These are phyloP conservation scores for Trichoderma lentiforme DNA, from an alignment of 2,329 filamentous ascomycete genomes.

Conservation along the genomic window DNA sequence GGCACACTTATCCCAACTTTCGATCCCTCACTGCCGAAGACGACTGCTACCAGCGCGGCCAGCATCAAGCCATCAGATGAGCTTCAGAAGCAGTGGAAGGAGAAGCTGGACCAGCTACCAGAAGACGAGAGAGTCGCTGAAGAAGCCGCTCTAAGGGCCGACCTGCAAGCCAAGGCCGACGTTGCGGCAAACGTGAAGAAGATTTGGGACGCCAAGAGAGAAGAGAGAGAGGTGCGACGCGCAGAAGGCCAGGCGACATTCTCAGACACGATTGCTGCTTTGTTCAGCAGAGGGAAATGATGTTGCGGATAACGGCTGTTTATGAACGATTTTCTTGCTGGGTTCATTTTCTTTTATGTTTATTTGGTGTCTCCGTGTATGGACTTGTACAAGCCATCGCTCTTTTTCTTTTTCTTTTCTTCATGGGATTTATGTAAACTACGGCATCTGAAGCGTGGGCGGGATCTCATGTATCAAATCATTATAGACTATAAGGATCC, in stretches of 20 bases:
- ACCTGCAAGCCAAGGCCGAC: constrained; percentile 58
- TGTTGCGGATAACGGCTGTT: not conserved
- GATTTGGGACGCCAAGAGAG: constrained; percentile 55
- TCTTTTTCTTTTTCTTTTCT: not conserved
- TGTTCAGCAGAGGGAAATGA: constrained; percentile 33
- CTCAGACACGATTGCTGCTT: constrained; percentile 29
- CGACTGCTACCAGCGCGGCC: constrained; percentile 24
- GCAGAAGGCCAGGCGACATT: constrained; percentile 33
- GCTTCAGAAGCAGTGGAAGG: constrained; percentile 50
- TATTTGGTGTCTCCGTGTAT: not conserved
- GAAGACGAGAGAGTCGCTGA: constrained; percentile 59
- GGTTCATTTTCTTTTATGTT: not conserved
- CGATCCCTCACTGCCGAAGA: constrained; percentile 50
- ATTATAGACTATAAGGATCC: constrained; percentile 4
- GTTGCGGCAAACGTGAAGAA: constrained; percentile 55
- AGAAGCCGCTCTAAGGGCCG: constrained; percentile 60
- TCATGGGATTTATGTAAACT: constrained; percentile 8
- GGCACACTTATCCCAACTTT: constrained; percentile 59
- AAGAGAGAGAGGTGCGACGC: constrained; percentile 48
- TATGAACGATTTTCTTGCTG: not conserved
- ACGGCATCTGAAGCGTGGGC: constrained; percentile 11
- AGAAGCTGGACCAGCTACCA: constrained; percentile 55
- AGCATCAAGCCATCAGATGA: constrained; percentile 39
- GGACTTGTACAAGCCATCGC: constrained; percentile 1
- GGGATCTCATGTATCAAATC: constrained; percentile 6